Conservation (phyloP, 441 rosid species). For the Breynia disticha region DNA sequence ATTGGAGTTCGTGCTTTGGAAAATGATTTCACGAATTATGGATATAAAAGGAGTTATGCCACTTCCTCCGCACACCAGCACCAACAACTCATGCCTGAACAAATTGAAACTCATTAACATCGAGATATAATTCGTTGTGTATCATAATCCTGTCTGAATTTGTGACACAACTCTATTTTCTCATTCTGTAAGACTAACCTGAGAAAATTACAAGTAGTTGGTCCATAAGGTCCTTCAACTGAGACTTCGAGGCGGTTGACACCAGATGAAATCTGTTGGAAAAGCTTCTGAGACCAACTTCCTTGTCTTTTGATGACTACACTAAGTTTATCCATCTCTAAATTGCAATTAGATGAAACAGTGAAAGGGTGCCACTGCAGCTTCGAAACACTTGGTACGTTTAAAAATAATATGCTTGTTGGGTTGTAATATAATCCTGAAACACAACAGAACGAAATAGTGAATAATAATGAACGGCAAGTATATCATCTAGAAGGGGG, state of each 20-base stretch:
- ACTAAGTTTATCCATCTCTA: constrained; percentile 36
- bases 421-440: constrained; percentile 35
- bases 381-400: constrained; percentile 39
- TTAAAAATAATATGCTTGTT: constrained; percentile 35
- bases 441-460: too few species aligned
- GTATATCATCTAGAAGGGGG: too few species aligned
- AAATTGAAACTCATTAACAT: background rate
- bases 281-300: constrained; percentile 39
- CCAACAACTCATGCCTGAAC: constrained; percentile 50
- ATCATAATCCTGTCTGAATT: too few species aligned
- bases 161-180: too few species aligned
- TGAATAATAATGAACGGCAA: background rate
- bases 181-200: constrained; percentile 15
- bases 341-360: constrained; percentile 30
- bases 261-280: constrained; percentile 19
- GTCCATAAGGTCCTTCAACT: constrained; percentile 65
- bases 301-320: constrained; percentile 37
- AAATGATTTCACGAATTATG: constrained; percentile 53
- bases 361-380: constrained; percentile 63
- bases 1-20: constrained; percentile 25
- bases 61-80: constrained; percentile 86
- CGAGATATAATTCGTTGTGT: too few species aligned
- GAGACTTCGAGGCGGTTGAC: constrained; percentile 27
- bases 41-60: constrained; percentile 82
- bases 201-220: constrained; percentile 31